Base-by-base conservation (phyloP, 2,329 filamentous ascomycete species). In the Cadophora gregata region DNA sequence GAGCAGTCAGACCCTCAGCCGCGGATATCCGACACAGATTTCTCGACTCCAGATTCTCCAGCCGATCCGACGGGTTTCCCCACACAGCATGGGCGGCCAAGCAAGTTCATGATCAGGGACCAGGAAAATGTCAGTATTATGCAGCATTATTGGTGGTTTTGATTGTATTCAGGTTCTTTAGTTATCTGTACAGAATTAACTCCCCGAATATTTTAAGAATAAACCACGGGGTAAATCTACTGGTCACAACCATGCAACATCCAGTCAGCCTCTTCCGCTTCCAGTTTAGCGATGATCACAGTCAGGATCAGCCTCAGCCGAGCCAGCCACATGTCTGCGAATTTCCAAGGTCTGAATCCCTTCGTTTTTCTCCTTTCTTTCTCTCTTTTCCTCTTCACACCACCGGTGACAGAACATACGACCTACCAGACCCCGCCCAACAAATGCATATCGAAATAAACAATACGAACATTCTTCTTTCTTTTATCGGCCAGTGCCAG, bases 391-490 rank as follows among this genome's bases (percentile, higher is more conserved):
- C 42, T 70, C 64, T 45, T 67, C 60, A 74, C 70, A 72, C 70
- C 73, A 67, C 64, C 63, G 71, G 72, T 71, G 71, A 72, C 66
- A 59, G 62, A 47, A 59, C 58, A 63, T 50, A 64, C 60, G 31
- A n/a, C 21, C 61, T 29, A 21, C 42, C 31, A 59, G 38, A 58
- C 56, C 36, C 29, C 62, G 33, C 19, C 59, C 70, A 71, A 67
- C 75, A 74, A 77, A 77, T 77, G 76, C 73, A 76, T 75, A 74
- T 75, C 71, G 75, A 77, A 75, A 71, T 29, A 59, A 64, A 73
- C 55, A 60, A 67, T 56, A 67, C 65, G 25, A 66, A 69, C 45
- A 60, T 63, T 36, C 65, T 63, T 31, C 65, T 71, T 70, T 67
- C 65, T 55, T 69, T 67, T 38, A 38, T 45, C 48, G 53, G 64